A percentile compares a stretch with the other conserved stretches of the same genome.
Evolutionary conservation across 192 early-diverging fungal species (phyloP).

Genomic region (Spizellomyces sp.): DNA sequence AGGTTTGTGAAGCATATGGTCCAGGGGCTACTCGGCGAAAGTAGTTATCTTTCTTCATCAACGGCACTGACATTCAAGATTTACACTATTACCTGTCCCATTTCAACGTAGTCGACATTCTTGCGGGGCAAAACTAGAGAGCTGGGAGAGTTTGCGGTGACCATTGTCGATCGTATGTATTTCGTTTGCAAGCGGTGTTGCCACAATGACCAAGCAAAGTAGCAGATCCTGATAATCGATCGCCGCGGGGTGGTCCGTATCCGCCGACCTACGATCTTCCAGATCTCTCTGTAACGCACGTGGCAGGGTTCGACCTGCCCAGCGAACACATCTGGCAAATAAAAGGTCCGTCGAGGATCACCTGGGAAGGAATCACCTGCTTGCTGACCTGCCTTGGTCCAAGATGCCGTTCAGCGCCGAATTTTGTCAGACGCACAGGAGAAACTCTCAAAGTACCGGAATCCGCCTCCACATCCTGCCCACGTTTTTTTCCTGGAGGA

Average conservation of each 20-base stretch:
- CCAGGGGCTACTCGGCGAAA: no score
- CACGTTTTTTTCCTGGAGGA: conserved; percentile 33
- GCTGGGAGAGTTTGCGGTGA: conserved; percentile 72
- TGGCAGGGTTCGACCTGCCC: conserved; percentile 19
- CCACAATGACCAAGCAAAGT: background rate
- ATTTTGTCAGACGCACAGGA: background rate
- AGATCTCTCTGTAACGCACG: background rate
- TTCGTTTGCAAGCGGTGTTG: background rate
- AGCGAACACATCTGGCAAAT: conserved; percentile 48
- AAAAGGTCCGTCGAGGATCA: background rate
- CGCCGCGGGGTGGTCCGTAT: background rate
- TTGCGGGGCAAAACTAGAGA: conserved; percentile 59
- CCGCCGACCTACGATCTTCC: conserved; percentile 17
- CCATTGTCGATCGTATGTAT: conserved; percentile 57
- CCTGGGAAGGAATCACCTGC: no score
- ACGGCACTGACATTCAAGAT: no score
- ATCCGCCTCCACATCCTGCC: no score
- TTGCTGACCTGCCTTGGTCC: no score
- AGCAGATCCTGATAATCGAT: no score
- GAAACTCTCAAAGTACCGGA: no score
- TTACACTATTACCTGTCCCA: no score
- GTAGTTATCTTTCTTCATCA: no score
- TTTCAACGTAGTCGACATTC: no score
- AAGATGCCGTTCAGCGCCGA: background rate
- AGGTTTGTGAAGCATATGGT: no score